These are phyloP conservation scores for Rubroboletus satanas DNA, from an alignment of 768 basidiomycete genomes.

Conservation along the genomic window DNA sequence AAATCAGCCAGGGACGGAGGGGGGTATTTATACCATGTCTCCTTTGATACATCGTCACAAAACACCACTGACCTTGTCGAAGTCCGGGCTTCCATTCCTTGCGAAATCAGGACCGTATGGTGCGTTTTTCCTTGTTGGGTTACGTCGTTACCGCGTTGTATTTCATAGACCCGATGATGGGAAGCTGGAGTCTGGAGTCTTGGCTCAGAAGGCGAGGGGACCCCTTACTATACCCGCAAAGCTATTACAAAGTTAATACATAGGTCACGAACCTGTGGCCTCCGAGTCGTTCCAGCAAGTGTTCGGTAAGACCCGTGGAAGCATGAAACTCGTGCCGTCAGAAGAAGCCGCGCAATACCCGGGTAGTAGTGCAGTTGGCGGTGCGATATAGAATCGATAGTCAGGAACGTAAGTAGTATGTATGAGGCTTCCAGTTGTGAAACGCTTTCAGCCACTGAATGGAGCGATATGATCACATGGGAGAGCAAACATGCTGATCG, in stretches of 20 bases:
- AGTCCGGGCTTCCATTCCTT: background rate
- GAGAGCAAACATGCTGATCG: no score
- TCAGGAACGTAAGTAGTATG: no score
- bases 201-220: background rate
- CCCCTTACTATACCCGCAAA: background rate
- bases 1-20: background rate
- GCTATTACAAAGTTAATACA: background rate
- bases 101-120: no score
- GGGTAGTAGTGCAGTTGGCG: no score
- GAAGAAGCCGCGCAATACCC: no score
- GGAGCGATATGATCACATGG: no score
- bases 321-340: no score
- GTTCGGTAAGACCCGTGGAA: no score
- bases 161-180: background rate
- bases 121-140: background rate
- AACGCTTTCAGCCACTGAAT: no score
- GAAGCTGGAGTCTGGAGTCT: background rate
- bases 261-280: background rate
- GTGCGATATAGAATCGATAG: no score
- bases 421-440: no score
- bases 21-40: background rate
- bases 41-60: background rate
- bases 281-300: background rate
- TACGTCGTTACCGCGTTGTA: no score
- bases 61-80: background rate